These are phyloP conservation scores for Lodderomyces orthopsilosis DNA, from an alignment of 1,139 yeast genomes.

Conservation along the genomic window DNA sequence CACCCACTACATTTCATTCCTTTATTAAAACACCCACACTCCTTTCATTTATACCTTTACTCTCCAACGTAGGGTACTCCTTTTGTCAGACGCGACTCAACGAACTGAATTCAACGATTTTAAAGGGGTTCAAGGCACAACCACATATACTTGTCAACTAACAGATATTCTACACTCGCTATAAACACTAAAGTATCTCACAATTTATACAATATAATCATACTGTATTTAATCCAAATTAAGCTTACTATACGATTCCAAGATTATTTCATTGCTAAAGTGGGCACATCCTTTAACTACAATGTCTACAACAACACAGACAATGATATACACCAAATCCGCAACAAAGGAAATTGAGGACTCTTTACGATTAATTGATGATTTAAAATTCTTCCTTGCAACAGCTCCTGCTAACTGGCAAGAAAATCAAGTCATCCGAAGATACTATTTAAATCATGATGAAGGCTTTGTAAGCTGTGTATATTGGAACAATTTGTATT, in stretches of 20 bases:
- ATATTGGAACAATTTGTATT: constrained; percentile 86
- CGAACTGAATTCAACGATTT: background rate
- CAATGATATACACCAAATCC: constrained; percentile 1
- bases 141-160: too few relatives aligned
- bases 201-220: too few relatives aligned
- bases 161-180: too few relatives aligned
- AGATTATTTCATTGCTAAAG: too few relatives aligned
- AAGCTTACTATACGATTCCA: too few relatives aligned
- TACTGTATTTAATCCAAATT: too few relatives aligned
- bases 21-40: background rate
- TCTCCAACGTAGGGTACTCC: background rate
- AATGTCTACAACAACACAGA: background rate
- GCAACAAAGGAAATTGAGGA: constrained; percentile 33
- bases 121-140: too few relatives aligned
- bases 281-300: background rate
- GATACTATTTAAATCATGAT: constrained; percentile 82
- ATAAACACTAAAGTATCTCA: too few relatives aligned
- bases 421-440: constrained; percentile 79
- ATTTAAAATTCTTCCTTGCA: constrained; percentile 76
- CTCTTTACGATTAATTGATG: constrained; percentile 65
- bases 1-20: background rate
- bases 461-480: constrained; percentile 92
- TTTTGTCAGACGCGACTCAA: background rate
- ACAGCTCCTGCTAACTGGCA: constrained; percentile 97
- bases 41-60: background rate